phyloP scores from a whole-genome alignment of 768 basidiomycete genomes.

The Postia placenta region DNA sequence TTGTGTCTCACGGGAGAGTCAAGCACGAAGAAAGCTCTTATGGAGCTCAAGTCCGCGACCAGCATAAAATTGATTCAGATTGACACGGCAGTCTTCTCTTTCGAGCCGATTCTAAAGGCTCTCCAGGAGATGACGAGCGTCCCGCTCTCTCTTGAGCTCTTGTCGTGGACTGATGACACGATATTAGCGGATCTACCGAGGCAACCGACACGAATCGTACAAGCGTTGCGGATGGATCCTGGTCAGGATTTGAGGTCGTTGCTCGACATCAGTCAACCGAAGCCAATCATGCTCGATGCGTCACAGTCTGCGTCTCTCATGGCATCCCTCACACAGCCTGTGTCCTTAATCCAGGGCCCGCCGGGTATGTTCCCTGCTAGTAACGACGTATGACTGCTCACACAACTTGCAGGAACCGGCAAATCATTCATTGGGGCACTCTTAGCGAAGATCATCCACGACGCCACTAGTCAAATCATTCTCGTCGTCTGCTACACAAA shows the following conservation, averaged over 20 bases:
- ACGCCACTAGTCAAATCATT: constrained; percentile 41
- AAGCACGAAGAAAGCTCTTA: constrained; percentile 33
- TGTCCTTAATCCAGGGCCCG: constrained; percentile 66
- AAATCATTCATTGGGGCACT: constrained; percentile 71
- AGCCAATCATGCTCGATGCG: constrained; percentile 41
- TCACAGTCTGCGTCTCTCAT: constrained; percentile 43
- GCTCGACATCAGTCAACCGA: constrained; percentile 27
- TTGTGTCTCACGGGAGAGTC: constrained; percentile 45
- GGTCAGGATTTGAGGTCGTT: constrained; percentile 34
- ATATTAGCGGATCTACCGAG: constrained; percentile 8
- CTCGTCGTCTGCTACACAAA: constrained; percentile 73
- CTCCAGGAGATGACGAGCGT: constrained; percentile 41
- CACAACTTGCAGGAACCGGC: constrained; percentile 47
- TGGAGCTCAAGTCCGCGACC: constrained; percentile 30
- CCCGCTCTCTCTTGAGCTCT: constrained; percentile 44
- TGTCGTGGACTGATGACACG: constrained; percentile 42
- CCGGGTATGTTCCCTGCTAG: constrained; percentile 40
- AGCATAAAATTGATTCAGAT: constrained; percentile 46
- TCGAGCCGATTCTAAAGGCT: constrained; percentile 53
- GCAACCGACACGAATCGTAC: constrained; percentile 20
- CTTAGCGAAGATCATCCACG: constrained; percentile 53
- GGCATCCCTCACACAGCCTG: constrained; percentile 45
- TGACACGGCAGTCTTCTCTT: constrained; percentile 57
- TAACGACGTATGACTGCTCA: not conserved
- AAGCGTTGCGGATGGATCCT: constrained; percentile 25